These are phyloP conservation scores for Dioscorea cayenensis DNA, from an alignment of 116 monocot species.

Conservation along the genomic window DNA sequence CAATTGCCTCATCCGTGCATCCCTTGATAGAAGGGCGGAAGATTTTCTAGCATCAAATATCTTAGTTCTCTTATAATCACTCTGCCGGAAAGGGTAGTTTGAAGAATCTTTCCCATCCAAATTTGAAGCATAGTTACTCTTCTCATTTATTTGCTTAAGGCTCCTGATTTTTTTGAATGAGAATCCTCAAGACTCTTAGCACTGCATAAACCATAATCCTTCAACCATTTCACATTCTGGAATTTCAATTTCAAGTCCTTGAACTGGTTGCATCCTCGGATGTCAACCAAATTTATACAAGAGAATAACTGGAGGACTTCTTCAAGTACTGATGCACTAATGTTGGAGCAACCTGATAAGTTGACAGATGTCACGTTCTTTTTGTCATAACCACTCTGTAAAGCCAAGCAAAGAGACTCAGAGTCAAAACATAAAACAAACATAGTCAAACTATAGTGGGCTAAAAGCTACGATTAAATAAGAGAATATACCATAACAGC, in stretches of 20 bases:
- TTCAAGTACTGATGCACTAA: constrained; percentile 61
- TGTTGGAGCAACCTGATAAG: constrained; percentile 63
- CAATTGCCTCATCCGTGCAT: constrained; percentile 87
- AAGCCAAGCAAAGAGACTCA: constrained; percentile 10
- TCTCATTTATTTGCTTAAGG: constrained; percentile 66
- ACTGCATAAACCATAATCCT: constrained; percentile 17
- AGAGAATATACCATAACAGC: constrained; percentile 64
- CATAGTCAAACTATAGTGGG: background rate
- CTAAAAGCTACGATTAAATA: constrained; percentile 11
- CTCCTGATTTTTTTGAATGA: constrained; percentile 55
- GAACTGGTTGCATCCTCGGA: constrained; percentile 83
- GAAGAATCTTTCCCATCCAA: constrained; percentile 34
- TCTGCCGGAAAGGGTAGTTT: constrained; percentile 57
- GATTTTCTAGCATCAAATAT: constrained; percentile 68
- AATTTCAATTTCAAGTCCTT: constrained; percentile 51
- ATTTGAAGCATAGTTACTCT: constrained; percentile 20
- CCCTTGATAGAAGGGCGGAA: constrained; percentile 63
- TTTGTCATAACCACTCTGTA: constrained; percentile 73
- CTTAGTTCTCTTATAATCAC: constrained; percentile 76
- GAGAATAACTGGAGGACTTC: constrained; percentile 62
- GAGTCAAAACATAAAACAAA: background rate
- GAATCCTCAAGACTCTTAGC: constrained; percentile 40
- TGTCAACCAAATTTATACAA: constrained; percentile 50
- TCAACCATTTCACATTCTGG: constrained; percentile 69
- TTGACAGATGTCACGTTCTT: constrained; percentile 54